Conservation (phyloP, 208 protist species). For the Leishmania lainsoni region DNA sequence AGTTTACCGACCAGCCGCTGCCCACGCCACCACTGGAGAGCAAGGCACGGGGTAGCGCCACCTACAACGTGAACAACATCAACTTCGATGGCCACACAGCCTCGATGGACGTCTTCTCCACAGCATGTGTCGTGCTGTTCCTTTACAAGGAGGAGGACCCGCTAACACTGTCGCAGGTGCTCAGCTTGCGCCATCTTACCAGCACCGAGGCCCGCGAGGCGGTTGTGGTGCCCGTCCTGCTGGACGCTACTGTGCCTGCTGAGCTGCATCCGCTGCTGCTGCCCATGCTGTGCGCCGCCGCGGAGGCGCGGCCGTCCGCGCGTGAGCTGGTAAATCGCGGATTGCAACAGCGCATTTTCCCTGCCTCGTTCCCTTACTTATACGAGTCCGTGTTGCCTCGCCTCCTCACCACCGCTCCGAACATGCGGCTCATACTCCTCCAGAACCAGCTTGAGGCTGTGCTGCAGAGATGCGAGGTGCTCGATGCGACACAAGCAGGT, state of each 20-base stretch:
- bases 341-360: conserved; percentile 44
- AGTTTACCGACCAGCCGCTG: conserved; percentile 62
- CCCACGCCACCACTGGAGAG: conserved; percentile 28
- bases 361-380: conserved; percentile 43
- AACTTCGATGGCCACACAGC: conserved; percentile 70
- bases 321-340: conserved; percentile 36
- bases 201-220: conserved; percentile 20
- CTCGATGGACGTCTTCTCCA: conserved; percentile 88
- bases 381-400: conserved; percentile 46
- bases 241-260: conserved; percentile 10
- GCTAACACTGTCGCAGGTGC: conserved; percentile 62
- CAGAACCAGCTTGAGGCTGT: conserved; percentile 23
- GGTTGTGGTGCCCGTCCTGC: conserved; percentile 23
- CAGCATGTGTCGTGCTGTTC: conserved; percentile 69
- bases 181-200: conserved; percentile 43
- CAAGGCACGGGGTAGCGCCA: conserved; percentile 17
- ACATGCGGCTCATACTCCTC: conserved; percentile 55
- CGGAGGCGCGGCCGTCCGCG: conserved; percentile 47
- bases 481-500: not conserved
- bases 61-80: conserved; percentile 45
- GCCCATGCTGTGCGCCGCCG: conserved; percentile 33
- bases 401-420: conserved; percentile 54
- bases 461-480: conserved; percentile 8
- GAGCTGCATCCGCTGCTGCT: conserved; percentile 30
- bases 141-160: conserved; percentile 76